These are phyloP conservation scores for Pythium scleroteichum DNA, from an alignment of 352 stramenopile species.

Conservation along the genomic window DNA sequence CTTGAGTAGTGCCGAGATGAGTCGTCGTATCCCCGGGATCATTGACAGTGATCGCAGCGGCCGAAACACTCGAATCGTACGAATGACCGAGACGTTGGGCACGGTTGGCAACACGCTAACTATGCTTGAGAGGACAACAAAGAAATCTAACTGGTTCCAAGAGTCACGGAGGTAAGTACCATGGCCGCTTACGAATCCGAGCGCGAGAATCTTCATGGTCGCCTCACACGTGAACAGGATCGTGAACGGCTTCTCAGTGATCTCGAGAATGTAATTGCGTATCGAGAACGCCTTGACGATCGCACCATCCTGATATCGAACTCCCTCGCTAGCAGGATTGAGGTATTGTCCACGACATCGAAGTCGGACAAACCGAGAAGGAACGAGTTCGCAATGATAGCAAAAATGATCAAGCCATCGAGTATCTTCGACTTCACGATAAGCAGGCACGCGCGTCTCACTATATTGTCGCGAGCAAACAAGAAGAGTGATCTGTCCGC, in stretches of 20 bases:
- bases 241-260: conserved; percentile 86
- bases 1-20: conserved; percentile 86
- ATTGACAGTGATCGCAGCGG: conserved; percentile 87
- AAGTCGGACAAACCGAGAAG: conserved; percentile 87
- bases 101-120: conserved; percentile 56
- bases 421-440: conserved; percentile 69
- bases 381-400: conserved; percentile 85
- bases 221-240: conserved; percentile 87
- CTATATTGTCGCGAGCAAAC: conserved; percentile 41
- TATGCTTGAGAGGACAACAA: conserved; percentile 85
- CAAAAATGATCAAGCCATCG: conserved; percentile 80
- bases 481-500: conserved; percentile 50
- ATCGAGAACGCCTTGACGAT: conserved; percentile 47
- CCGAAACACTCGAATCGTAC: conserved; percentile 87
- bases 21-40: conserved; percentile 72
- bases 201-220: conserved; percentile 90
- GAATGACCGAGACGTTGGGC: conserved; percentile 78
- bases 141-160: conserved; percentile 94
- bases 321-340: conserved; percentile 57
- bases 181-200: conserved; percentile 65
- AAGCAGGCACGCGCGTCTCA: conserved; percentile 51
- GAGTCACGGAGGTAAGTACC: conserved; percentile 80
- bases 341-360: conserved; percentile 65
- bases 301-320: conserved; percentile 35
- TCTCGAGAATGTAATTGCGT: conserved; percentile 60